These are phyloP conservation scores for Tuctoria greenei DNA, from an alignment of 176 grass and related monocot species.

Conservation along the genomic window DNA sequence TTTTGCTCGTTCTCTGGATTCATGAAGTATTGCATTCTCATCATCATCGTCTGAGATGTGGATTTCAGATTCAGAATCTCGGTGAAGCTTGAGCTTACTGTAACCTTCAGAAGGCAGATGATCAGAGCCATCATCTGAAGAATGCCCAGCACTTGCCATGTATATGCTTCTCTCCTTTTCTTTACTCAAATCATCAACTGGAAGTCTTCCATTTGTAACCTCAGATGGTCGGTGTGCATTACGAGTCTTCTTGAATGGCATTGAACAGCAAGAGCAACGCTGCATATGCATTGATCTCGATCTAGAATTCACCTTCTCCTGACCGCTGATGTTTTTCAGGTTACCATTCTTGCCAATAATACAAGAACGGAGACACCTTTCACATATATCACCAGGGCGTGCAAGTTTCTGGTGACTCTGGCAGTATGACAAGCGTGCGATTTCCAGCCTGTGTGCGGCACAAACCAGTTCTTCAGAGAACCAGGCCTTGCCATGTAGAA, in stretches of 20 bases:
- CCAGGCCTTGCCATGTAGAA: conserved; percentile 59
- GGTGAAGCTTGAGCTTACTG: conserved; percentile 48
- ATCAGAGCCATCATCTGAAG: conserved; percentile 33
- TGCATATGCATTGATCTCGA: conserved; percentile 2
- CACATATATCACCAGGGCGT: conserved; percentile 52
- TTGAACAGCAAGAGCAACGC: conserved; percentile 57
- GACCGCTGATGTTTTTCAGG: conserved; percentile 20
- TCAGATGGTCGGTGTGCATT: conserved; percentile 22
- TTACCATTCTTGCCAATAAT: conserved; percentile 23
- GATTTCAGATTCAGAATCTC: conserved; percentile 58
- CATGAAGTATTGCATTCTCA: conserved; percentile 1
- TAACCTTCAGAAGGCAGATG: conserved; percentile 47
- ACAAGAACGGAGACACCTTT: conserved; percentile 55
- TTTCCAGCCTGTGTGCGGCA: conserved; percentile 62
- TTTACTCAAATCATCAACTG: conserved; percentile 23
- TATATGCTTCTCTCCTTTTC: conserved; percentile 36
- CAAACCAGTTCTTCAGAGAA: conserved; percentile 80
- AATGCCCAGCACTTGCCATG: conserved; percentile 39
- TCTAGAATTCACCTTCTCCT: conserved; percentile 35
- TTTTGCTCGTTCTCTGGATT: conserved; percentile 16
- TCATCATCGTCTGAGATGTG: conserved; percentile 39
- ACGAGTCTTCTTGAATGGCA: conserved; percentile 36
- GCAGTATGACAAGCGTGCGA: conserved; percentile 66
- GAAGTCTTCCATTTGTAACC: conserved; percentile 21
- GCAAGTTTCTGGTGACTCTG: conserved; percentile 62